Evolutionary conservation across 108 stramenopile genomes (phyloP).

Genomic region (Cylindrotheca closterium): DNA sequence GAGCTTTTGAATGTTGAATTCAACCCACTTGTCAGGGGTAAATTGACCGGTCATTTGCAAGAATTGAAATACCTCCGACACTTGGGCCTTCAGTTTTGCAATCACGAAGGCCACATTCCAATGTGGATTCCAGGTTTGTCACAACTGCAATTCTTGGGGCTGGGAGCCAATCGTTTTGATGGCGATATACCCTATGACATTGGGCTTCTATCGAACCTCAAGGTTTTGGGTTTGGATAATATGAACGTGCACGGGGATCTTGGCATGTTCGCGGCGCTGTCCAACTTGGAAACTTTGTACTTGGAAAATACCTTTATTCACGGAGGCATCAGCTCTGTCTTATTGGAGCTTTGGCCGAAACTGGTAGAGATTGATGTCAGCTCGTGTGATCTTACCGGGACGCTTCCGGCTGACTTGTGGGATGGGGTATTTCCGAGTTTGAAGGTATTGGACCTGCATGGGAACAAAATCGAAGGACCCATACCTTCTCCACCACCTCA

Average conservation of each 20-base stretch:
- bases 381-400: constrained; percentile 16
- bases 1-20: constrained; percentile 6
- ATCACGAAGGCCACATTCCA: constrained; percentile 13
- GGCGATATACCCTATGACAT: constrained; percentile 14
- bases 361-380: constrained; percentile 26
- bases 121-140: constrained; percentile 8
- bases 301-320: constrained; percentile 17
- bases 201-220: constrained; percentile 5
- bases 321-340: constrained; percentile 3
- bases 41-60: background rate
- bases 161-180: constrained; percentile 14
- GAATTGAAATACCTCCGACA: constrained; percentile 5
- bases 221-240: constrained; percentile 11
- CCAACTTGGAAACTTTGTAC: constrained; percentile 17
- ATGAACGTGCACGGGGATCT: constrained; percentile 6
- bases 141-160: constrained; percentile 6
- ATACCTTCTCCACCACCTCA: constrained; percentile 19
- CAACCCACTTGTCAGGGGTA: constrained; percentile 5
- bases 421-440: constrained; percentile 1
- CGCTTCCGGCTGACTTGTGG: constrained; percentile 1
- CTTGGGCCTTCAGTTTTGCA: constrained; percentile 10
- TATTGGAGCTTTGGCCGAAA: constrained; percentile 1
- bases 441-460: constrained; percentile 16
- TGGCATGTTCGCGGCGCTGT: constrained; percentile 7
- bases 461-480: constrained; percentile 16